Evolutionary conservation across 2,329 filamentous ascomycete species (phyloP).

Genomic region (Penicillium sp.): DNA sequence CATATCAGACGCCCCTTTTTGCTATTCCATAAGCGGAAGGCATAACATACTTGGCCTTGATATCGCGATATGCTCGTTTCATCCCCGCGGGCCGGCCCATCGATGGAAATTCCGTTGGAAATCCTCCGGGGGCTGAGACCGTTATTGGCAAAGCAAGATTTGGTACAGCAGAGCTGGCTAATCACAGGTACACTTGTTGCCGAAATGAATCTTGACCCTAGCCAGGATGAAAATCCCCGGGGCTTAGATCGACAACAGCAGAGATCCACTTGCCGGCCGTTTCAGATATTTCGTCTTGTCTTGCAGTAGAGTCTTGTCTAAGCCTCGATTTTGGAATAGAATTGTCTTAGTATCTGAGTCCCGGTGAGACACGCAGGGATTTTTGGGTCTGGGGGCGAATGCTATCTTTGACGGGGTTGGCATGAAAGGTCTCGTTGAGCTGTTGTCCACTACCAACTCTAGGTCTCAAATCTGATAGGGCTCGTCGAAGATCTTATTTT

Average conservation of each 20-base stretch:
- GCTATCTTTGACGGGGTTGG: background rate
- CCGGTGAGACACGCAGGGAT: slow-evolving; percentile 9
- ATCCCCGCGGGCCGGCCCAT: background rate
- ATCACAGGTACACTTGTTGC: slow-evolving; percentile 12
- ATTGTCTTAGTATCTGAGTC: background rate
- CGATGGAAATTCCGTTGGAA: background rate
- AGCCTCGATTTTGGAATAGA: slow-evolving; percentile 14
- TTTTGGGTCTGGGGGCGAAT: background rate
- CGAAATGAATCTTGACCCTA: slow-evolving; percentile 23
- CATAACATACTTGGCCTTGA: slow-evolving; percentile 5
- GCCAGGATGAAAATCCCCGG: slow-evolving; percentile 21
- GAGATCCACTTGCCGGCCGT: slow-evolving; percentile 26
- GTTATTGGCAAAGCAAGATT: background rate
- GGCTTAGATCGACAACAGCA: slow-evolving; percentile 7
- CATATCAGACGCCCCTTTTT: background rate
- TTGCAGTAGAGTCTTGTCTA: slow-evolving; percentile 9
- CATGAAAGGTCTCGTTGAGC: background rate
- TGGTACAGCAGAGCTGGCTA: background rate
- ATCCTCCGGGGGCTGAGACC: slow-evolving; percentile 1
- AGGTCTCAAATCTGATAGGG: background rate
- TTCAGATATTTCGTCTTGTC: slow-evolving; percentile 22
- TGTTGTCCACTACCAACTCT: background rate
- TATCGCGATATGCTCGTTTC: slow-evolving; percentile 13
- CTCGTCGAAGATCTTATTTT: background rate
- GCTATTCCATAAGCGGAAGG: background rate